Evolutionary conservation across 2,329 filamentous ascomycete genomes (phyloP).

Genomic region (Fusarium equiseti): DNA sequence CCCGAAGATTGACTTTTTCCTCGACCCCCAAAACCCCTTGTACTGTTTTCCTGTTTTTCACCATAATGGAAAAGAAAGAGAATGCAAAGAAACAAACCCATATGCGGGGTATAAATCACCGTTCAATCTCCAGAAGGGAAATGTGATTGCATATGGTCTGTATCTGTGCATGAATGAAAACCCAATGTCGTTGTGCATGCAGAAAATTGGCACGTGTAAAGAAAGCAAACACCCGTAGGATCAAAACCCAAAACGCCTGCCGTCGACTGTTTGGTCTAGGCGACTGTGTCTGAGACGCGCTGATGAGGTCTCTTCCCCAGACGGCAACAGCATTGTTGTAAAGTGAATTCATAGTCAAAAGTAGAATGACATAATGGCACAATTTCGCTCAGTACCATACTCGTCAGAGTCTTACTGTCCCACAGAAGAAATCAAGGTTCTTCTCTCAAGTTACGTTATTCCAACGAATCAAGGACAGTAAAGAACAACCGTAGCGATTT

Average conservation of each 20-base stretch:
- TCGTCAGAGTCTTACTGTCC: constrained; percentile 1
- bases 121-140: constrained; percentile 27
- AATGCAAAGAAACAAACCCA: constrained; percentile 29
- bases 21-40: constrained; percentile 21
- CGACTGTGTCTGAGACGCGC: constrained; percentile 1
- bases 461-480: constrained; percentile 2
- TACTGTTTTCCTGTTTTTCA: constrained; percentile 9
- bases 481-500: neutral
- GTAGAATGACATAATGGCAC: constrained; percentile 10
- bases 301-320: neutral
- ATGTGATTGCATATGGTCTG: constrained; percentile 7
- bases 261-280: neutral
- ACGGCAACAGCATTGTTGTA: neutral
- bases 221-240: constrained; percentile 23
- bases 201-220: constrained; percentile 17
- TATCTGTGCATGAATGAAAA: constrained; percentile 28
- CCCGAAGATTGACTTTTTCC: constrained; percentile 10
- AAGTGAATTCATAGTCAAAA: constrained; percentile 15
- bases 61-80: constrained; percentile 17
- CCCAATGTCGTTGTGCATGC: constrained; percentile 16
- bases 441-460: neutral
- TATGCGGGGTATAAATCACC: constrained; percentile 12
- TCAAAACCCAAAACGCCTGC: constrained; percentile 23
- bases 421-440: neutral
- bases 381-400: constrained; percentile 19